phyloP scores from a whole-genome alignment of 441 rosid species.

The Pelargonium cotyledonis region DNA sequence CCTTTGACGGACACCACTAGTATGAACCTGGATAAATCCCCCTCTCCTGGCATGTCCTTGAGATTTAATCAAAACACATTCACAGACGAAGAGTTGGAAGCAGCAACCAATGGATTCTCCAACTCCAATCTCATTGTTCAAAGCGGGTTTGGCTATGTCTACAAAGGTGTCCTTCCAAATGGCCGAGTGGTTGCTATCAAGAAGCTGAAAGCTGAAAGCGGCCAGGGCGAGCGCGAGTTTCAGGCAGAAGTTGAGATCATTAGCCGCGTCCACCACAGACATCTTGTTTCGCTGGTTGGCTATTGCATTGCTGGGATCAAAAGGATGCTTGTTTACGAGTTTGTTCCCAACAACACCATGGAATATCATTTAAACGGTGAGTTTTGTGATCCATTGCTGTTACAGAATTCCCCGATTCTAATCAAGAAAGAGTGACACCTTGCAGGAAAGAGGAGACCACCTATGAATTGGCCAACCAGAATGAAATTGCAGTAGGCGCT shows the following conservation, averaged over 20 bases:
- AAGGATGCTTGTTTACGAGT: constrained; percentile 92
- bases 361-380: constrained; percentile 89
- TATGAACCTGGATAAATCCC: constrained; percentile 53
- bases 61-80: constrained; percentile 81
- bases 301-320: constrained; percentile 71
- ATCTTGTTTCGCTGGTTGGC: constrained; percentile 91
- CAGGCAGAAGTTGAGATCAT: constrained; percentile 97
- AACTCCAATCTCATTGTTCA: constrained; percentile 86
- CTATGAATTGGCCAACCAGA: constrained; percentile 81
- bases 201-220: constrained; percentile 89
- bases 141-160: constrained; percentile 97
- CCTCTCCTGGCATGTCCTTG: constrained; percentile 64
- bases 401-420: background rate
- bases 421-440: constrained; percentile 13
- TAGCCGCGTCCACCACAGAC: constrained; percentile 93
- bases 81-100: constrained; percentile 69
- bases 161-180: constrained; percentile 80
- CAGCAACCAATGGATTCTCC: constrained; percentile 91
- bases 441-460: constrained; percentile 71
- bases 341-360: constrained; percentile 81
- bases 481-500: constrained; percentile 86
- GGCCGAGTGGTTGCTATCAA: constrained; percentile 94
- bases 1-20: constrained; percentile 52
- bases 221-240: constrained; percentile 96
- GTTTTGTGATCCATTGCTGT: background rate